These are phyloP conservation scores for Mycena rebaudengoi DNA, from an alignment of 768 basidiomycete species.

Conservation along the genomic window DNA sequence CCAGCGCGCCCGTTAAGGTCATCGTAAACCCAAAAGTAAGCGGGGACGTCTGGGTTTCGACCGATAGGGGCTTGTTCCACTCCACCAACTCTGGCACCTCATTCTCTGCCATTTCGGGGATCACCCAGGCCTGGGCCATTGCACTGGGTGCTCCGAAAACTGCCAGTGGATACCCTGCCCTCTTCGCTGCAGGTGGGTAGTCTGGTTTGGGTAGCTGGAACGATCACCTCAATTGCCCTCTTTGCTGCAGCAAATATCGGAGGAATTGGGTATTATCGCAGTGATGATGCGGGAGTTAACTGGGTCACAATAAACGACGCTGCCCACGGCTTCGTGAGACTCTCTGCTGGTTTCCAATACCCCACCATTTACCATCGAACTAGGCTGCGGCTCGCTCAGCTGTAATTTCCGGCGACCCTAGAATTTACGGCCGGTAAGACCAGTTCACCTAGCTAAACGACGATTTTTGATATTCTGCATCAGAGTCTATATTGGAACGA, in stretches of 20 bases:
- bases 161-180: conserved; percentile 58
- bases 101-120: conserved; percentile 56
- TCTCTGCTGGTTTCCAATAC: not conserved
- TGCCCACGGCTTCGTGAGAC: conserved; percentile 55
- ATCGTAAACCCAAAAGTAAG: conserved; percentile 61
- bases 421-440: conserved; percentile 62
- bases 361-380: not conserved
- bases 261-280: conserved; percentile 61
- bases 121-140: conserved; percentile 64
- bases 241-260: conserved; percentile 64
- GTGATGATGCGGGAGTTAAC: conserved; percentile 61
- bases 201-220: no score
- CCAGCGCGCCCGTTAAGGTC: conserved; percentile 59
- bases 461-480: not conserved
- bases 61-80: conserved; percentile 65
- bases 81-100: conserved; percentile 59
- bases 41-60: conserved; percentile 73
- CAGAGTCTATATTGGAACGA: conserved; percentile 69
- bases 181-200: no score
- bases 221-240: no score
- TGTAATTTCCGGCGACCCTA: conserved; percentile 59
- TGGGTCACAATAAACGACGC: conserved; percentile 71
- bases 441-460: not conserved
- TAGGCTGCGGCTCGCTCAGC: conserved; percentile 55
- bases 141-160: conserved; percentile 62